These are phyloP conservation scores for Aspergillus steynii DNA, from an alignment of 495 filamentous ascomycete genomes.

Conservation along the genomic window DNA sequence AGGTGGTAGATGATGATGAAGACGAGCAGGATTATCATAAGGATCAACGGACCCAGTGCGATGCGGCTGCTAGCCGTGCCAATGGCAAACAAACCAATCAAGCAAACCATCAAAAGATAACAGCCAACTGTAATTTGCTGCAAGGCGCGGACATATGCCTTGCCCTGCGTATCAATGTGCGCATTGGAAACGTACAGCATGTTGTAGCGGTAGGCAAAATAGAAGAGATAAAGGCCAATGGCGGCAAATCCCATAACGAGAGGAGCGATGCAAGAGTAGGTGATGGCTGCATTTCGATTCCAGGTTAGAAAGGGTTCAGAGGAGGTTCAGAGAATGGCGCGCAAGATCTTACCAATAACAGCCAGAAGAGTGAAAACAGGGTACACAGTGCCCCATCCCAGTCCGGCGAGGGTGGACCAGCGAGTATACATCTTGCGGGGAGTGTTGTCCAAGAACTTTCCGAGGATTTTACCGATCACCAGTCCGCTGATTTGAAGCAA, in stretches of 20 bases:
- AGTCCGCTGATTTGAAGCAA: slow-evolving; percentile 79
- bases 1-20: slow-evolving; percentile 82
- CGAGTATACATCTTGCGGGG: slow-evolving; percentile 75
- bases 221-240: slow-evolving; percentile 82
- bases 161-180: slow-evolving; percentile 85
- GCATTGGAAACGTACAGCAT: slow-evolving; percentile 87
- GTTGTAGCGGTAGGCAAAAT: slow-evolving; percentile 94
- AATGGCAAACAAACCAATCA: slow-evolving; percentile 89
- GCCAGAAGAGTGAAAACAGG: slow-evolving; percentile 83
- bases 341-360: slow-evolving; percentile 59
- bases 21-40: slow-evolving; percentile 81
- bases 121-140: slow-evolving; percentile 89
- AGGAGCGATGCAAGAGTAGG: slow-evolving; percentile 89
- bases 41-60: slow-evolving; percentile 70
- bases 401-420: slow-evolving; percentile 61
- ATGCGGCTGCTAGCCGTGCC: slow-evolving; percentile 56
- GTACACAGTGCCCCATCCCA: slow-evolving; percentile 87
- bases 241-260: slow-evolving; percentile 85
- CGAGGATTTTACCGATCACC: slow-evolving; percentile 73
- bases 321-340: not conserved
- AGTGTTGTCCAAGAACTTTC: slow-evolving; percentile 67
- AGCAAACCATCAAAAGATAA: slow-evolving; percentile 80
- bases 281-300: slow-evolving; percentile 57
- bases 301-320: slow-evolving; percentile 6
- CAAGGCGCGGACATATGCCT: slow-evolving; percentile 82